Evolutionary conservation across 768 basidiomycete species (phyloP).

Genomic region (Collybia mongolica): DNA sequence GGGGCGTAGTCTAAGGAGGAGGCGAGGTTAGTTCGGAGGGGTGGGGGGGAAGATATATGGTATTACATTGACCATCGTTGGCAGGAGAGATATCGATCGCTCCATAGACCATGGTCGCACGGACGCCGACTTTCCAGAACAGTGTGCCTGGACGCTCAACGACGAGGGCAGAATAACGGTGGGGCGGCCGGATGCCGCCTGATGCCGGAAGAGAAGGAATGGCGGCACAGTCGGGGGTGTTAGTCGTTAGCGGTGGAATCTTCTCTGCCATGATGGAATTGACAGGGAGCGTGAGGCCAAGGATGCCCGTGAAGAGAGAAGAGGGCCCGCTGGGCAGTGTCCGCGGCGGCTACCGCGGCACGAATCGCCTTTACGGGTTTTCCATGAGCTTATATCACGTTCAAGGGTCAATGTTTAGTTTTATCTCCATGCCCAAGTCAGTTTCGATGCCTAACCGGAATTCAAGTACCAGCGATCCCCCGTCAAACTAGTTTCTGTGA

Average conservation of each 20-base stretch:
- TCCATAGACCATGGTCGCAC: conserved; percentile 76
- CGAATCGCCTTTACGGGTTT: no score
- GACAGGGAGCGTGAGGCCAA: conserved; percentile 73
- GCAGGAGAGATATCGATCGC: conserved; percentile 63
- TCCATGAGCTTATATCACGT: no score
- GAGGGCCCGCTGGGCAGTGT: conserved; percentile 54
- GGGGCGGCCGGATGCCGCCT: conserved; percentile 60
- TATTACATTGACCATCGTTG: conserved; percentile 63
- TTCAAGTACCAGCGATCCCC: no score
- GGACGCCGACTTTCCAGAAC: conserved; percentile 64
- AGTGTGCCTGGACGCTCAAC: conserved; percentile 36
- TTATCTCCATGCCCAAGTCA: no score
- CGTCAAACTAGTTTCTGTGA: no score
- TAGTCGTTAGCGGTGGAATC: conserved; percentile 47
- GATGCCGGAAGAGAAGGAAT: conserved; percentile 68
- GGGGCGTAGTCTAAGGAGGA: conserved; percentile 68
- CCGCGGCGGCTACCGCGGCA: conserved; percentile 70
- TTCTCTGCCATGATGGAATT: conserved; percentile 62
- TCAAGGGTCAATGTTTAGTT: no score
- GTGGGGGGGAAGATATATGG: conserved; percentile 1
- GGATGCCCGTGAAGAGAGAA: conserved; percentile 58
- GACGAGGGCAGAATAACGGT: conserved; percentile 46
- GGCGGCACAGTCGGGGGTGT: conserved; percentile 63
- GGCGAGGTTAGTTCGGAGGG: not conserved
- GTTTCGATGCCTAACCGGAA: no score